A percentile compares a stretch with the other conserved stretches of the same genome.
Evolutionary conservation across 2,329 filamentous ascomycete genomes (phyloP).

Genomic region (Colletotrichum coccodes): DNA sequence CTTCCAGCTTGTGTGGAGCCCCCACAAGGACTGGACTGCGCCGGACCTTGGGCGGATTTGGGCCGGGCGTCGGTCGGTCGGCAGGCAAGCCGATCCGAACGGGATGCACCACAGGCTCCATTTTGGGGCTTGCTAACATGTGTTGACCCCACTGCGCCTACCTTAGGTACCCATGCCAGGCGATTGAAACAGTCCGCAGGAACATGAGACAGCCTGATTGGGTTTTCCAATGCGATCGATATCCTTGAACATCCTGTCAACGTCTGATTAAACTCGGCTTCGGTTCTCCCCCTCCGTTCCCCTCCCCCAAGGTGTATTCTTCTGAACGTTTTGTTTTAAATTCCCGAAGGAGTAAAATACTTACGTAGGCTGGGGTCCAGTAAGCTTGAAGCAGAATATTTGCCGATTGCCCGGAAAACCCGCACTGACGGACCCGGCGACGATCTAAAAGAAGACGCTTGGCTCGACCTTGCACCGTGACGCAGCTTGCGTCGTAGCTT

Average conservation of each 20-base stretch:
- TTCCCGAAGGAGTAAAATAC: neutral
- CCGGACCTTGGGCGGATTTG: conserved; percentile 6
- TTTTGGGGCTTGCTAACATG: conserved; percentile 17
- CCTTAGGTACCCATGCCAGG: conserved; percentile 7
- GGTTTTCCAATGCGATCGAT: conserved; percentile 11
- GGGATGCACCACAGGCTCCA: conserved; percentile 11
- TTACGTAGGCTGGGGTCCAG: neutral
- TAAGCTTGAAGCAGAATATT: neutral
- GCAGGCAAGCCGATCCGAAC: conserved; percentile 18
- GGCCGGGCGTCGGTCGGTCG: conserved; percentile 13
- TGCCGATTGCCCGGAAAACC: neutral
- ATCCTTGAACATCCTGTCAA: neutral
- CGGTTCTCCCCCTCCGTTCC: neutral
- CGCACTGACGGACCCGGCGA: conserved; percentile 11
- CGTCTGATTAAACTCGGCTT: neutral
- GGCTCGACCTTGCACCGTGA: conserved; percentile 7
- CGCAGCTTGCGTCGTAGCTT: conserved; percentile 16
- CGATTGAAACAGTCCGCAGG: conserved; percentile 28
- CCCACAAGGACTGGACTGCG: conserved; percentile 13
- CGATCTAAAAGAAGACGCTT: conserved; percentile 14
- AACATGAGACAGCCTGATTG: conserved; percentile 29
- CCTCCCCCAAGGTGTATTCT: too few relatives aligned
- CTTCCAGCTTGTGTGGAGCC: conserved; percentile 29
- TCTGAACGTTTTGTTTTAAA: neutral
- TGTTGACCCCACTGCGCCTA: conserved; percentile 18